Conservation (phyloP, 805 yeast genomes). For the Monosporozyma aquatica region DNA sequence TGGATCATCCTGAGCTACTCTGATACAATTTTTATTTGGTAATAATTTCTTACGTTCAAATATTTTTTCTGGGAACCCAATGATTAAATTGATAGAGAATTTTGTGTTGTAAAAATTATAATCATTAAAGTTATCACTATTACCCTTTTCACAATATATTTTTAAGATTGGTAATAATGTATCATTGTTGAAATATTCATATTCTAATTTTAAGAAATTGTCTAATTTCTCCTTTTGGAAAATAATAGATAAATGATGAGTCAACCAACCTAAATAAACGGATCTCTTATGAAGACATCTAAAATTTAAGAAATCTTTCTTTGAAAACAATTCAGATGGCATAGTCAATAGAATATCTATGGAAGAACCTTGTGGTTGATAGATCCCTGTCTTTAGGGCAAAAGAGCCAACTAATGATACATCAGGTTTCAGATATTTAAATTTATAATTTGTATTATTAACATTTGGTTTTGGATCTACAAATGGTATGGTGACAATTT, state of each 20-base stretch:
- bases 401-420: slow-evolving; percentile 82
- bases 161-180: slow-evolving; percentile 63
- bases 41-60: slow-evolving; percentile 70
- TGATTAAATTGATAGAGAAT: slow-evolving; percentile 61
- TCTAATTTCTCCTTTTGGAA: slow-evolving; percentile 46
- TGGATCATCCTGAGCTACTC: slow-evolving; percentile 40
- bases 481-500: slow-evolving; percentile 64
- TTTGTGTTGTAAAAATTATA: slow-evolving; percentile 59
- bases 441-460: slow-evolving; percentile 54
- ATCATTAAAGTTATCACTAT: no score
- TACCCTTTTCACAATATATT: slow-evolving; percentile 46
- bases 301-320: slow-evolving; percentile 84
- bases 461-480: slow-evolving; percentile 78
- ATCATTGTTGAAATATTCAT: slow-evolving; percentile 68
- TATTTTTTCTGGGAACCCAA: slow-evolving; percentile 59
- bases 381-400: slow-evolving; percentile 74
- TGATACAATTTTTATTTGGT: slow-evolving; percentile 74
- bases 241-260: slow-evolving; percentile 49
- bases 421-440: slow-evolving; percentile 60
- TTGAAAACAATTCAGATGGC: slow-evolving; percentile 67
- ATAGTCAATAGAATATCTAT: slow-evolving; percentile 77
- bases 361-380: slow-evolving; percentile 52
- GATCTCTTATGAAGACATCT: slow-evolving; percentile 85
- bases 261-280: slow-evolving; percentile 72
- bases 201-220: slow-evolving; percentile 41